Evolutionary conservation across 495 filamentous ascomycete genomes (phyloP).

Genomic region (Penicillium desertorum): DNA sequence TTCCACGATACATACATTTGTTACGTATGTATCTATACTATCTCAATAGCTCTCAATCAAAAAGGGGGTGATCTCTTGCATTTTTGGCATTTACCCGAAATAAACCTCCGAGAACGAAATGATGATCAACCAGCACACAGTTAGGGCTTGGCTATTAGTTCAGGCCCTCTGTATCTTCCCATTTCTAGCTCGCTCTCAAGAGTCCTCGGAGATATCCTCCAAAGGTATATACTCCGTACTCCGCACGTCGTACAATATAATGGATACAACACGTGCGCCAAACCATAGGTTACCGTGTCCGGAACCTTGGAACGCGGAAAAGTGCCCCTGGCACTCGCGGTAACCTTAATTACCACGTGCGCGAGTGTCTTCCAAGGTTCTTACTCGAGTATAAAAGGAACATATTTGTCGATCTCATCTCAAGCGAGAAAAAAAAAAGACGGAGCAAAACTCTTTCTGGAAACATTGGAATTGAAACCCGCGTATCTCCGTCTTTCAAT

Average conservation of each 20-base stretch:
- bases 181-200: not conserved
- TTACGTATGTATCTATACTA: conserved; percentile 23
- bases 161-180: not conserved
- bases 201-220: no score
- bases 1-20: conserved; percentile 20
- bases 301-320: no score
- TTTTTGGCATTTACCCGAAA: not conserved
- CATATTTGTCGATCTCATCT: conserved; percentile 17
- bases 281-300: not conserved
- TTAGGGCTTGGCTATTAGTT: not conserved
- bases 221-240: no score
- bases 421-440: not conserved
- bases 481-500: conserved; percentile 22
- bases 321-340: no score
- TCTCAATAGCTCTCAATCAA: conserved; percentile 14
- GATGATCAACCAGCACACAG: conserved; percentile 8
- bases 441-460: not conserved
- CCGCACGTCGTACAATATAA: no score
- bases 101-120: conserved; percentile 5
- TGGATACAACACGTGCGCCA: not conserved
- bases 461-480: not conserved
- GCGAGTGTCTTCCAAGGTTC: not conserved
- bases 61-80: conserved; percentile 4
- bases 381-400: not conserved
- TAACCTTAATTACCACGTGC: not conserved